Conservation (phyloP, 2,329 filamentous ascomycete species). For the Calonectria ilicicola region DNA sequence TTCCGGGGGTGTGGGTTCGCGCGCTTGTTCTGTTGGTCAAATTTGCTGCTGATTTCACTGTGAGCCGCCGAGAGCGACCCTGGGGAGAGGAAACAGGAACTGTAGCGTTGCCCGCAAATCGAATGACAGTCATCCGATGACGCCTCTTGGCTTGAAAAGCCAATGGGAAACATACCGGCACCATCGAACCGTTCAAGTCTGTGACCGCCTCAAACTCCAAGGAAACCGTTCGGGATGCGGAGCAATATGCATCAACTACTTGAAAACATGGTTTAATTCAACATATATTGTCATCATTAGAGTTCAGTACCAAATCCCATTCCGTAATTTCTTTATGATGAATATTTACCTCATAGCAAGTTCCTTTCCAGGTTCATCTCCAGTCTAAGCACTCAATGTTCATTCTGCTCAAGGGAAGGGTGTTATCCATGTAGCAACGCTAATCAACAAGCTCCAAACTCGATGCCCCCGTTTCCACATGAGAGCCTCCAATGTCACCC, state of each 20-base stretch:
- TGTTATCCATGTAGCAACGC: no score
- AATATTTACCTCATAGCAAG: no score
- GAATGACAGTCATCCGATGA: slow-evolving; percentile 22
- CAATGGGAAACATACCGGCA: not conserved
- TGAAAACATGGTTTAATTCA: no score
- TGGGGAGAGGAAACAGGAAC: not conserved
- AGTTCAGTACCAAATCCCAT: no score
- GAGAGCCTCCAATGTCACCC: not conserved
- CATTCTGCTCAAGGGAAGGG: no score
- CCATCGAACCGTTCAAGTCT: not conserved
- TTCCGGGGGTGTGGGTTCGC: not conserved
- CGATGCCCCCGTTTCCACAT: not conserved
- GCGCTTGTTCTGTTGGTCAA: slow-evolving; percentile 4
- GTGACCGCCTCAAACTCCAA: not conserved
- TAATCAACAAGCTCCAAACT: not conserved
- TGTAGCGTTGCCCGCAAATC: not conserved
- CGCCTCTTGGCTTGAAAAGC: not conserved
- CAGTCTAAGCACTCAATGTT: no score
- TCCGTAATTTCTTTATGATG: no score
- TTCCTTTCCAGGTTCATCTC: no score
- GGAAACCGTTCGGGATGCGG: no score
- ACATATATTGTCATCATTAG: no score
- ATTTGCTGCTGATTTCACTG: not conserved
- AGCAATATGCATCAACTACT: no score
- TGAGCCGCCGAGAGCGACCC: not conserved